phyloP scores from a whole-genome alignment of 1,284 basidiomycete species.

The Puccinia sorghi region DNA sequence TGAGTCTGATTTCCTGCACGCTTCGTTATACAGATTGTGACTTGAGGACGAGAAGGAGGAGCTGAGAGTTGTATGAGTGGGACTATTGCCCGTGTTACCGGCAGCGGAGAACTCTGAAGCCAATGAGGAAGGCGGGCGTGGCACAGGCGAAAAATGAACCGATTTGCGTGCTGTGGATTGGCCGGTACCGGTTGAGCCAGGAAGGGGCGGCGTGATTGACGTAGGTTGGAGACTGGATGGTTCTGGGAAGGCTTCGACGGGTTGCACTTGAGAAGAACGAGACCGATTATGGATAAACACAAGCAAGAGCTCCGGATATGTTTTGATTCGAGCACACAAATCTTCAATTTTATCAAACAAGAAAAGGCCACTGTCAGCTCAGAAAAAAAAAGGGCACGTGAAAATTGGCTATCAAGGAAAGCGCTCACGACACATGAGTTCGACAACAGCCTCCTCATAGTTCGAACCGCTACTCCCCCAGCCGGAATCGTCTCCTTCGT shows the following conservation, averaged over 20 bases:
- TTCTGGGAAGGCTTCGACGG: constrained; percentile 52
- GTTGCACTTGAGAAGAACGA: constrained; percentile 27
- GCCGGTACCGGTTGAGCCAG: constrained; percentile 62
- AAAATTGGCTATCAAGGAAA: neutral
- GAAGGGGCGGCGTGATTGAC: constrained; percentile 69
- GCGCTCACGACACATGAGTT: constrained; percentile 68
- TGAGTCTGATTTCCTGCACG: constrained; percentile 19
- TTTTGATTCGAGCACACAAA: constrained; percentile 82
- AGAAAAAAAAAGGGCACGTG: neutral
- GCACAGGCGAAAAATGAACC: constrained; percentile 45
- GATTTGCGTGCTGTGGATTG: constrained; percentile 49
- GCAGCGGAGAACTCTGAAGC: constrained; percentile 66
- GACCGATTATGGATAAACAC: constrained; percentile 90
- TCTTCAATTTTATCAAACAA: constrained; percentile 60
- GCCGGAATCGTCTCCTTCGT: constrained; percentile 29
- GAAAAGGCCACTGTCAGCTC: neutral
- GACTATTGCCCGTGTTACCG: constrained; percentile 53
- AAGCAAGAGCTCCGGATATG: constrained; percentile 84
- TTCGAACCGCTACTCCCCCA: constrained; percentile 59
- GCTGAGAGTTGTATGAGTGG: constrained; percentile 64
- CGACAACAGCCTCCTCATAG: constrained; percentile 83
- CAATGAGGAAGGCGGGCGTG: constrained; percentile 53
- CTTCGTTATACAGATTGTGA: constrained; percentile 18
- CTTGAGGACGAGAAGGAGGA: constrained; percentile 52
- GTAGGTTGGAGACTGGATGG: constrained; percentile 63